These are phyloP conservation scores for Cryphonectria japonica DNA, from an alignment of 2,329 filamentous ascomycete species.

Conservation along the genomic window DNA sequence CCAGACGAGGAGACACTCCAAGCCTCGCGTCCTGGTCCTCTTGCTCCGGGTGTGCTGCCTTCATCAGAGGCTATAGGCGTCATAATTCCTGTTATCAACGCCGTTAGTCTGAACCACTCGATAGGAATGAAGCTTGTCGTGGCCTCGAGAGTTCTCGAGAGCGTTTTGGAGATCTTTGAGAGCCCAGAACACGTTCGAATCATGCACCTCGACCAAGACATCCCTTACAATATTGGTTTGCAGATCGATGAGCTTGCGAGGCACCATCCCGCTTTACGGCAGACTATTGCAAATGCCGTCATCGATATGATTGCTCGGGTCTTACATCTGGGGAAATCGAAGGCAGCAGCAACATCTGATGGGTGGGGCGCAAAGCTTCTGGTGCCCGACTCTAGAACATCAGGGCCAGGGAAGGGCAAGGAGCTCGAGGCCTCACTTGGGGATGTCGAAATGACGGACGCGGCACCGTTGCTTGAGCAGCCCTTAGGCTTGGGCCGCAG, in stretches of 20 bases:
- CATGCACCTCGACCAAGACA: constrained; percentile 71
- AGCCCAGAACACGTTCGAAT: constrained; percentile 86
- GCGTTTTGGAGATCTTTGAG: constrained; percentile 95
- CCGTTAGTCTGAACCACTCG: constrained; percentile 84
- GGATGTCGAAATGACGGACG: constrained; percentile 72
- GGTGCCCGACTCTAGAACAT: constrained; percentile 54
- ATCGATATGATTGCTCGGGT: constrained; percentile 88
- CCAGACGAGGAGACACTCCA: constrained; percentile 55
- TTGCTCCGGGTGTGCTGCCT: constrained; percentile 78
- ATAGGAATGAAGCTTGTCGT: constrained; percentile 86
- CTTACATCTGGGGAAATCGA: constrained; percentile 70
- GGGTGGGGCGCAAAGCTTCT: constrained; percentile 82
- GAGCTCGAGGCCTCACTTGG: constrained; percentile 40
- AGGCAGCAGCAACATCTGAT: constrained; percentile 68
- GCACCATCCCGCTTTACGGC: constrained; percentile 85
- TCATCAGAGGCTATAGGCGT: constrained; percentile 85
- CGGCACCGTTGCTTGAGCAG: constrained; percentile 31
- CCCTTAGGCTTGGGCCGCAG: background rate
- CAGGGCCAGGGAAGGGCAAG: constrained; percentile 45
- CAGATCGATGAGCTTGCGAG: constrained; percentile 93
- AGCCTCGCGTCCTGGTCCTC: constrained; percentile 45
- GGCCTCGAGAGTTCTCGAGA: constrained; percentile 78
- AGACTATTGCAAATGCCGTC: constrained; percentile 80
- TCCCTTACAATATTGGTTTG: constrained; percentile 75
- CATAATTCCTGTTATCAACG: constrained; percentile 86